phyloP scores from a whole-genome alignment of 2,329 filamentous ascomycete genomes.

The Sordariomycetes sp. region DNA sequence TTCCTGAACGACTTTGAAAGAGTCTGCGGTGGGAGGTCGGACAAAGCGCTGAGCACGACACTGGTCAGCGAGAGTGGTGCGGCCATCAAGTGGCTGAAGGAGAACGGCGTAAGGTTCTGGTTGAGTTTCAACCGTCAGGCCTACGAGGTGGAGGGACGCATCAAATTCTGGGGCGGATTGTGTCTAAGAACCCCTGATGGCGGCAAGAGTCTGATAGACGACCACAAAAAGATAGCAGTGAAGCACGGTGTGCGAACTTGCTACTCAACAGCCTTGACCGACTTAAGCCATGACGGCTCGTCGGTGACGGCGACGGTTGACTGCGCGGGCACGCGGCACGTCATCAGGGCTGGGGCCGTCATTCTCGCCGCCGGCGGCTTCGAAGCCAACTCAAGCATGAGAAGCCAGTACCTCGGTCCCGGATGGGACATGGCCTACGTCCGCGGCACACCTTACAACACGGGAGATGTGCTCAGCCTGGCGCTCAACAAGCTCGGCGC shows the following conservation, averaged over 20 bases:
- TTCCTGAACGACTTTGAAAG: slow-evolving; percentile 48
- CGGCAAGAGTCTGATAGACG: slow-evolving; percentile 47
- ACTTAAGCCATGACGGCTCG: slow-evolving; percentile 10
- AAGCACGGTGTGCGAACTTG: slow-evolving; percentile 30
- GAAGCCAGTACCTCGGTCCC: slow-evolving; percentile 42
- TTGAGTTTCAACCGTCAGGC: slow-evolving; percentile 58
- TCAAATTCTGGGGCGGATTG: slow-evolving; percentile 60
- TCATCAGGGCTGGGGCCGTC: slow-evolving; percentile 28
- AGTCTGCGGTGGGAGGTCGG: slow-evolving; percentile 44
- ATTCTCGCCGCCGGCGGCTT: slow-evolving; percentile 55
- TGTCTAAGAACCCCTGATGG: slow-evolving; percentile 49
- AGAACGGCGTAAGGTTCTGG: slow-evolving; percentile 46
- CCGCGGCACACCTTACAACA: slow-evolving; percentile 56
- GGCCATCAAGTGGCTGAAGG: slow-evolving; percentile 45
- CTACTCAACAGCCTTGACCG: slow-evolving; percentile 35
- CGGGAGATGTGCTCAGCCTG: slow-evolving; percentile 45
- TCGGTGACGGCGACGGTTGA: slow-evolving; percentile 14
- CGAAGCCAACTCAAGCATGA: slow-evolving; percentile 49
- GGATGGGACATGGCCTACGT: slow-evolving; percentile 55
- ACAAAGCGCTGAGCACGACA: slow-evolving; percentile 34
- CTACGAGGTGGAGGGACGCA: slow-evolving; percentile 49
- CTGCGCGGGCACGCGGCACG: slow-evolving; percentile 14
- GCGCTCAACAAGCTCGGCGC: slow-evolving; percentile 42
- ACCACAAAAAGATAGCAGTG: slow-evolving; percentile 33
- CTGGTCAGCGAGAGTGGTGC: slow-evolving; percentile 42